These are phyloP conservation scores for Pythium aquatile DNA, from an alignment of 352 stramenopile genomes.

Conservation along the genomic window DNA sequence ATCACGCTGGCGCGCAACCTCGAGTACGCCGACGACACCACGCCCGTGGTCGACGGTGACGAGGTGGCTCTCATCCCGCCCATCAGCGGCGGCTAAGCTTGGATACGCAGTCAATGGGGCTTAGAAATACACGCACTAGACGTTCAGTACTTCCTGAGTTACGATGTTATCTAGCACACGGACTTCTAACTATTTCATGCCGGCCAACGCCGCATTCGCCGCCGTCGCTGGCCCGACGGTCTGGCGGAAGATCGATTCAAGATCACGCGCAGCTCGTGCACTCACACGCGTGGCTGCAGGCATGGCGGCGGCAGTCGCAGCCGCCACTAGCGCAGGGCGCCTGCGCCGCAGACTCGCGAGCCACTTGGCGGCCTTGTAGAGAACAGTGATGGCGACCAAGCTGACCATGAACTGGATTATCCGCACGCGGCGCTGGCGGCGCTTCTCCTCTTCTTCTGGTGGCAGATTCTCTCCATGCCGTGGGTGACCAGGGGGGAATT, in stretches of 20 bases:
- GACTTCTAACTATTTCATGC: constrained; percentile 20
- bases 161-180: neutral
- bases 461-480: constrained; percentile 57
- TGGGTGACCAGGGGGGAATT: constrained; percentile 71
- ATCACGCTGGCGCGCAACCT: constrained; percentile 77
- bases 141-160: neutral
- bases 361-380: constrained; percentile 68
- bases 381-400: constrained; percentile 42
- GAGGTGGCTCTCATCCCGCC: constrained; percentile 82
- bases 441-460: constrained; percentile 74
- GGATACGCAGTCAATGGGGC: neutral
- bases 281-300: neutral
- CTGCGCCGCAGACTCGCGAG: constrained; percentile 43
- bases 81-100: constrained; percentile 62
- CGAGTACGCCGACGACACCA: constrained; percentile 60
- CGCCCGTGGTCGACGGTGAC: constrained; percentile 51
- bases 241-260: constrained; percentile 74
- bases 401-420: constrained; percentile 81
- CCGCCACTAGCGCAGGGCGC: constrained; percentile 36
- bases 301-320: neutral
- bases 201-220: constrained; percentile 8
- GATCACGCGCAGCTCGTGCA: constrained; percentile 32
- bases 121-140: neutral
- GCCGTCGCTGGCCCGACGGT: constrained; percentile 31
- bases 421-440: constrained; percentile 61